phyloP scores from a whole-genome alignment of 2,329 filamentous ascomycete species.

The Talaromyces sp. region DNA sequence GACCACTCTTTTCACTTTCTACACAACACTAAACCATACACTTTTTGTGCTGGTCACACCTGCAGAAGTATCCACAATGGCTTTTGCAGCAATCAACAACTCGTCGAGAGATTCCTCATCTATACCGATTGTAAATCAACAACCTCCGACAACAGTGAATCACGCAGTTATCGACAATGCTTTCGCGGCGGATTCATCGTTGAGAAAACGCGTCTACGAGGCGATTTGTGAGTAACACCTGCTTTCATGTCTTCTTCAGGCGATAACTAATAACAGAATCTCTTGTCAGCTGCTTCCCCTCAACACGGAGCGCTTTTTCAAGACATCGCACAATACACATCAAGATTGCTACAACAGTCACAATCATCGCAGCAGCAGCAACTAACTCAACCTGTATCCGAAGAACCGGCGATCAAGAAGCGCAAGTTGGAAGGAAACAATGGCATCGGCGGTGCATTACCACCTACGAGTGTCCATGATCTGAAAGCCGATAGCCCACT shows the following conservation, averaged over 20 bases:
- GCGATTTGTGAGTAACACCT: slow-evolving; percentile 39
- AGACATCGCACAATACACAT: slow-evolving; percentile 48
- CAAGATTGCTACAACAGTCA: slow-evolving; percentile 28
- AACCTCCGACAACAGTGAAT: slow-evolving; percentile 20
- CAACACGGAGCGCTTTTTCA: slow-evolving; percentile 44
- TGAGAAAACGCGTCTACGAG: slow-evolving; percentile 42
- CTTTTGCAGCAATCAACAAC: slow-evolving; percentile 35
- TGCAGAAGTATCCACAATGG: slow-evolving; percentile 27
- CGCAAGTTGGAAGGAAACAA: slow-evolving; percentile 47
- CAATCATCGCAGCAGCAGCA: slow-evolving; percentile 24
- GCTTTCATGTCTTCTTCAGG: not conserved
- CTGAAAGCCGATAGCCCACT: slow-evolving; percentile 33
- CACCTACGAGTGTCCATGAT: slow-evolving; percentile 25
- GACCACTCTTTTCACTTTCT: not conserved
- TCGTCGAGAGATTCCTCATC: slow-evolving; percentile 10
- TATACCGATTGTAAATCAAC: slow-evolving; percentile 21
- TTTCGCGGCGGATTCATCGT: slow-evolving; percentile 37
- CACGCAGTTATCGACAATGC: slow-evolving; percentile 39
- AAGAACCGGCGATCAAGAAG: slow-evolving; percentile 45
- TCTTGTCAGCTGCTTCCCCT: slow-evolving; percentile 32
- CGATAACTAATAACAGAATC: slow-evolving; percentile 6
- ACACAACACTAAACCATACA: not conserved
- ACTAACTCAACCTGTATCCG: slow-evolving; percentile 22
- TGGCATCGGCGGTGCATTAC: not conserved
- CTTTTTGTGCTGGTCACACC: not conserved